Conservation (phyloP, 768 basidiomycete genomes). For the Dictyophora rubrovolvata region DNA sequence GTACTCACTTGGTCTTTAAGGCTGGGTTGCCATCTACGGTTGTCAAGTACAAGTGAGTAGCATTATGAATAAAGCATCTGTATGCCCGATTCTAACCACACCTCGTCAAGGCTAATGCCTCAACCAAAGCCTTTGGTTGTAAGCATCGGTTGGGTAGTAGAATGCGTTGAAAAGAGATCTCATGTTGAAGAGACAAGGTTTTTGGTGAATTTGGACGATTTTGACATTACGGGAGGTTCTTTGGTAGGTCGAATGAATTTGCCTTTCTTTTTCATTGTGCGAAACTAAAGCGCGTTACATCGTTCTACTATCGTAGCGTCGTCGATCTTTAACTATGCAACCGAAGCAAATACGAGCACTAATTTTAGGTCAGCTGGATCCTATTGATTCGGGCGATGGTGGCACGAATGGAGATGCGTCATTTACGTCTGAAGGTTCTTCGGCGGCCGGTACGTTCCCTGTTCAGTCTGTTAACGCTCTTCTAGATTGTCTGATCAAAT, state of each 20-base stretch:
- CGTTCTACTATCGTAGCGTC: constrained; percentile 36
- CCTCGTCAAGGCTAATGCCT: constrained; percentile 37
- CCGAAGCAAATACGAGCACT: constrained; percentile 41
- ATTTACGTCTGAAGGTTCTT: constrained; percentile 10
- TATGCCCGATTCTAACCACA: not conserved
- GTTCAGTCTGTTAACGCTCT: not conserved
- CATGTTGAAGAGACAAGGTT: constrained; percentile 58
- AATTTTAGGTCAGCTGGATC: constrained; percentile 6
- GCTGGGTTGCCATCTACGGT: constrained; percentile 69
- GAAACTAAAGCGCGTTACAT: no score
- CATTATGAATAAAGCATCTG: not conserved
- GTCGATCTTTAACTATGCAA: constrained; percentile 53
- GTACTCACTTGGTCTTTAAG: constrained; percentile 83
- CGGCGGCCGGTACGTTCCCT: constrained; percentile 14
- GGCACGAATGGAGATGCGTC: constrained; percentile 1
- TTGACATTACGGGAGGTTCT: constrained; percentile 47
- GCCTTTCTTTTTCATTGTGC: not conserved
- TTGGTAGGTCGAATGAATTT: constrained; percentile 38
- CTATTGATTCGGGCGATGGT: constrained; percentile 1
- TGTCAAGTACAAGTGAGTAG: constrained; percentile 52
- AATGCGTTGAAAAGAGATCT: constrained; percentile 62
- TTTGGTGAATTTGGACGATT: constrained; percentile 52
- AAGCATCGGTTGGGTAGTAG: constrained; percentile 83
- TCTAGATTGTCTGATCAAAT: constrained; percentile 30
- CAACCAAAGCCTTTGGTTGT: constrained; percentile 68